A percentile compares a stretch with the other conserved stretches of the same genome.
Evolutionary conservation across 2,329 filamentous ascomycete species (phyloP).

Genomic region (Tolypocladium guangdongense): DNA sequence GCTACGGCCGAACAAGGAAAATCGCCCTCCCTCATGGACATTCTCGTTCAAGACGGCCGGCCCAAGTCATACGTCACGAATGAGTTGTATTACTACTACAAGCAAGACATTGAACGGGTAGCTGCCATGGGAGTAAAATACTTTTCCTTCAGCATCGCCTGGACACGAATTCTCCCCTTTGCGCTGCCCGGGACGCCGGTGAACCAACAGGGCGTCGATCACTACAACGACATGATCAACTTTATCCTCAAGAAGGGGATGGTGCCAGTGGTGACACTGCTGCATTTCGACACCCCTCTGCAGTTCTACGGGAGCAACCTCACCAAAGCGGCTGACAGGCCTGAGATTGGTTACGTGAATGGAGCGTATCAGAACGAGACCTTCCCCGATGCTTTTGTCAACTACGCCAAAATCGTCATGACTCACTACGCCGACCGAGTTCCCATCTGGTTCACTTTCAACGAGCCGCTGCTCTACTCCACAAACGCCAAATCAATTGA

Average conservation of each 20-base stretch:
- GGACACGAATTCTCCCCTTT: conserved; percentile 42
- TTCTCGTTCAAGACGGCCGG: conserved; percentile 17
- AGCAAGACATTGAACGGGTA: conserved; percentile 43
- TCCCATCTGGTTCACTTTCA: conserved; percentile 41
- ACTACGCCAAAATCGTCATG: conserved; percentile 42
- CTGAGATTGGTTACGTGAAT: conserved; percentile 27
- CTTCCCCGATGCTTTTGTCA: conserved; percentile 38
- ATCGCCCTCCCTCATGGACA: conserved; percentile 30
- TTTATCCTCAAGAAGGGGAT: conserved; percentile 37
- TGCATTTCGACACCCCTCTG: conserved; percentile 37
- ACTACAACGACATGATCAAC: conserved; percentile 44
- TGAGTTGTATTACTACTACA: conserved; percentile 44
- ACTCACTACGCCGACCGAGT: conserved; percentile 40
- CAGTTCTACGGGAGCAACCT: conserved; percentile 27
- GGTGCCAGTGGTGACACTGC: conserved; percentile 34
- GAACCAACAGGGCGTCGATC: conserved; percentile 37
- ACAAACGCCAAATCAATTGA: conserved; percentile 27
- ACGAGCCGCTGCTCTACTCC: conserved; percentile 35
- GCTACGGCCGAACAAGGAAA: conserved; percentile 32
- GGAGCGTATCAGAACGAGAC: conserved; percentile 33
- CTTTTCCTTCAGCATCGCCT: conserved; percentile 41
- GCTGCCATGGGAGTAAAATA: conserved; percentile 39
- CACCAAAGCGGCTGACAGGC: conserved; percentile 8
- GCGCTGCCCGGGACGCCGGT: conserved; percentile 36
- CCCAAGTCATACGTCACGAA: conserved; percentile 27